These are phyloP conservation scores for Fusarium vanettenii DNA, from an alignment of 2,329 filamentous ascomycete genomes.

Conservation along the genomic window DNA sequence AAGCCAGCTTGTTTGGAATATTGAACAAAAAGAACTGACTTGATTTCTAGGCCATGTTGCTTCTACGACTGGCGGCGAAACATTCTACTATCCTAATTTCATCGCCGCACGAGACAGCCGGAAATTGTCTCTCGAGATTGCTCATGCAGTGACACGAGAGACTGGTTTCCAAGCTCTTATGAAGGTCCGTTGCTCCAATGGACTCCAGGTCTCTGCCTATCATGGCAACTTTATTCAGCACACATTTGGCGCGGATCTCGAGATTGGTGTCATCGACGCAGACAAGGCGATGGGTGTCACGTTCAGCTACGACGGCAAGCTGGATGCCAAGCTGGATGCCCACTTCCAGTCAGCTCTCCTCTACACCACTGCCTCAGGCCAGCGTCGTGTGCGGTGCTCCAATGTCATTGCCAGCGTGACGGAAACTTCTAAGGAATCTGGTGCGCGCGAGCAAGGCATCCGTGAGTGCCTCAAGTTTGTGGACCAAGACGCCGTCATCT, in stretches of 20 bases:
- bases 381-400: conserved; percentile 90
- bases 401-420: conserved; percentile 95
- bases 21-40: neutral
- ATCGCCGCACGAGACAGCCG: conserved; percentile 85
- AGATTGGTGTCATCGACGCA: conserved; percentile 91
- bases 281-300: conserved; percentile 94
- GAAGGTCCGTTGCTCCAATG: conserved; percentile 98
- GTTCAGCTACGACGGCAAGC: conserved; percentile 95
- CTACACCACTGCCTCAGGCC: conserved; percentile 90
- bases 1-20: conserved; percentile 43
- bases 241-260: conserved; percentile 92
- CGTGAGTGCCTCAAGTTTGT: conserved; percentile 91
- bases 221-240: conserved; percentile 97
- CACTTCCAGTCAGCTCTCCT: conserved; percentile 97
- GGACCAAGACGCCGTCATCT: conserved; percentile 93
- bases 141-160: conserved; percentile 86
- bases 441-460: conserved; percentile 63
- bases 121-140: conserved; percentile 86
- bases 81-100: conserved; percentile 98
- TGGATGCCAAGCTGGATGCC: conserved; percentile 95
- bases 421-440: conserved; percentile 65
- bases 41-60: conserved; percentile 76
- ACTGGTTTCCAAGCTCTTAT: conserved; percentile 96
- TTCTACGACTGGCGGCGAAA: conserved; percentile 91
- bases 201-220: conserved; percentile 91